phyloP scores from a whole-genome alignment of 192 early-diverging fungal genomes.

The Coemansia sp. region DNA sequence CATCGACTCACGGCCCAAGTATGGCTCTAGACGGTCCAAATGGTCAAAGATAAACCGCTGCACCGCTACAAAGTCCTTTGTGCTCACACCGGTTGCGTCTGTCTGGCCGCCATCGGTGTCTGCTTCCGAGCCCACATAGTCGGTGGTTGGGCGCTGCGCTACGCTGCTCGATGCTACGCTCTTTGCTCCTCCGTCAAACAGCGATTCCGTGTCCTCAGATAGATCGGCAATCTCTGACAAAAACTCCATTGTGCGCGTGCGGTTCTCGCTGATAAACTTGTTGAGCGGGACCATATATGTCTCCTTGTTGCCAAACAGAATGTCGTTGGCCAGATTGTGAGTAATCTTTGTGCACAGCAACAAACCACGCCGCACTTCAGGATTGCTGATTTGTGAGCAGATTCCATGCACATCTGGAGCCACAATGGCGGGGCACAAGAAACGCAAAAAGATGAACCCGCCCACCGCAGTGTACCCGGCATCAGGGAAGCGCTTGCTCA shows the following conservation, averaged over 20 bases:
- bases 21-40: slow-evolving; percentile 66
- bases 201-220: slow-evolving; percentile 41
- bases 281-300: slow-evolving; percentile 92
- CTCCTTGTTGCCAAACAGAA: slow-evolving; percentile 93
- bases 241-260: slow-evolving; percentile 74
- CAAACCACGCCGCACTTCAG: slow-evolving; percentile 81
- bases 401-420: slow-evolving; percentile 83
- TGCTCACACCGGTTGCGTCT: slow-evolving; percentile 33
- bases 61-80: slow-evolving; percentile 55
- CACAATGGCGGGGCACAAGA: slow-evolving; percentile 94
- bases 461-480: slow-evolving; percentile 86
- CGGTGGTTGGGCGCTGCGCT: slow-evolving; percentile 23
- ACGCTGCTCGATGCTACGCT: slow-evolving; percentile 42
- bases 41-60: slow-evolving; percentile 70
- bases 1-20: slow-evolving; percentile 61
- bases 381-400: slow-evolving; percentile 59
- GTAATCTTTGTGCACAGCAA: slow-evolving; percentile 92
- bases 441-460: slow-evolving; percentile 92
- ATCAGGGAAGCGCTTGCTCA: slow-evolving; percentile 78
- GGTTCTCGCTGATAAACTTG: slow-evolving; percentile 80
- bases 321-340: slow-evolving; percentile 94
- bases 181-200: slow-evolving; percentile 42
- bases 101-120: slow-evolving; percentile 21
- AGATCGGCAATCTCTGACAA: slow-evolving; percentile 73
- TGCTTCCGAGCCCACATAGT: slow-evolving; percentile 29